These are phyloP conservation scores for Boletus fagicola DNA, from an alignment of 768 basidiomycete species.

Conservation along the genomic window DNA sequence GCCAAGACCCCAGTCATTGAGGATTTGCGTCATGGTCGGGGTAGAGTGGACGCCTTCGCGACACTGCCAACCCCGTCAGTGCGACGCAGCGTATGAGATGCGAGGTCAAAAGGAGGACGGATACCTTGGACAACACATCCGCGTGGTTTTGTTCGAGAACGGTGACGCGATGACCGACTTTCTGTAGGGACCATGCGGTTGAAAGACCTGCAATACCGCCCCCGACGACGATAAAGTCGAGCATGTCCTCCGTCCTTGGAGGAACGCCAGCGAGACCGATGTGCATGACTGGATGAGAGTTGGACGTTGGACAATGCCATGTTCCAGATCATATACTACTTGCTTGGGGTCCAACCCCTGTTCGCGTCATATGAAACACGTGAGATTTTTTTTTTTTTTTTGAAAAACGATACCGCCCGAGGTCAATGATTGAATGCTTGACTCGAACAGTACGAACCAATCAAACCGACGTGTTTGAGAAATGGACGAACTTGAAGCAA, in stretches of 20 bases:
- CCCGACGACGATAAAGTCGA: constrained; percentile 26
- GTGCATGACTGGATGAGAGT: constrained; percentile 3
- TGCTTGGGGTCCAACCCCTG: background rate
- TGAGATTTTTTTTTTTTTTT: too few species aligned
- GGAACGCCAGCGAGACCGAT: constrained; percentile 6
- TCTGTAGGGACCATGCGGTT: constrained; percentile 49
- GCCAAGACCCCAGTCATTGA: constrained; percentile 53
- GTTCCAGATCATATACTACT: background rate
- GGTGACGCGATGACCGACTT: constrained; percentile 54
- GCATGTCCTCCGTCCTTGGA: constrained; percentile 11
- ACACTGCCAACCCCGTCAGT: constrained; percentile 20
- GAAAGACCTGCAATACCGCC: constrained; percentile 50
- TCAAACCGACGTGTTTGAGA: too few species aligned
- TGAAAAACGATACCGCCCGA: too few species aligned
- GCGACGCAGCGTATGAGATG: background rate
- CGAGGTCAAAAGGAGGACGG: background rate
- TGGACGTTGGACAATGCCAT: background rate
- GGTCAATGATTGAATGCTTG: too few species aligned
- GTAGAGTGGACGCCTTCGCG: constrained; percentile 43
- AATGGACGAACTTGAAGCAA: too few species aligned
- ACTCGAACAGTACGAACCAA: too few species aligned
- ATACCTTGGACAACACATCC: constrained; percentile 38
- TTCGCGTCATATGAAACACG: background rate
- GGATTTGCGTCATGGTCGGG: constrained; percentile 57
- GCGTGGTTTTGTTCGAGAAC: constrained; percentile 49